Base-by-base conservation (phyloP, 495 filamentous ascomycete genomes). In the Podospora pseudopauciseta region DNA sequence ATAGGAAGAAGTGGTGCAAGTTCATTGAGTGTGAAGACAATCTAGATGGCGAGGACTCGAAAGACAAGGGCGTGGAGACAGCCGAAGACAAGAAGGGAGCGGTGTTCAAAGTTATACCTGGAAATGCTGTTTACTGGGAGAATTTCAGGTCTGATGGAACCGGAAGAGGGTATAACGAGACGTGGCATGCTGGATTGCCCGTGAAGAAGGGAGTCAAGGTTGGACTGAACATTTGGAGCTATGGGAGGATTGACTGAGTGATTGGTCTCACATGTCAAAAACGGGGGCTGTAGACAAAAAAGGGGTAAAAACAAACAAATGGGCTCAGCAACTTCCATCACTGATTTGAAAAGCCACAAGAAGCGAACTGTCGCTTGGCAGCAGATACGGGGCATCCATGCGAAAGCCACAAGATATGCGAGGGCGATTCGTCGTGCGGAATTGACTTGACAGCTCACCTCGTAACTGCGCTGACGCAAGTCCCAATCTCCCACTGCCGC, bases 111-210 rank as follows among this genome's bases (percentile, higher is more conserved):
- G 76, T 74, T 0, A 44, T 78, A 4, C 72, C 81, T 3, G 81
- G 82, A 3, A 84, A 84, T 69, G 81, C 81, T 18, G 81, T 84
- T 19, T 83, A 78, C 60, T 84, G 82, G 82, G 81, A 83, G 73
- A 83, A 84, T 67, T 83, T 84, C 72, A 76, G 76, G 44, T 70
- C 80, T 15, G 81, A 83, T 56, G 77, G 80, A 1, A 78, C 79
- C 0, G 80, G 80, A 2, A 72, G 77, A 65, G 82, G 80, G 4
- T 81, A 74, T 68, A 76, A 80, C 16, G 80, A 84, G 72, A 77
- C 78, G n/a, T 83, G 81, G 80, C 82, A 84, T 69, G 80, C 80
- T 56, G 81, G 82, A 1, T 67, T 84, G 55, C 80, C 82, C 23
- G 80, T 84, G 34, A 69, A 26, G 63, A 76, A 76, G 28, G 82